These are phyloP conservation scores for Candida parachauliodes DNA, from an alignment of 805 yeast genomes.

Conservation along the genomic window DNA sequence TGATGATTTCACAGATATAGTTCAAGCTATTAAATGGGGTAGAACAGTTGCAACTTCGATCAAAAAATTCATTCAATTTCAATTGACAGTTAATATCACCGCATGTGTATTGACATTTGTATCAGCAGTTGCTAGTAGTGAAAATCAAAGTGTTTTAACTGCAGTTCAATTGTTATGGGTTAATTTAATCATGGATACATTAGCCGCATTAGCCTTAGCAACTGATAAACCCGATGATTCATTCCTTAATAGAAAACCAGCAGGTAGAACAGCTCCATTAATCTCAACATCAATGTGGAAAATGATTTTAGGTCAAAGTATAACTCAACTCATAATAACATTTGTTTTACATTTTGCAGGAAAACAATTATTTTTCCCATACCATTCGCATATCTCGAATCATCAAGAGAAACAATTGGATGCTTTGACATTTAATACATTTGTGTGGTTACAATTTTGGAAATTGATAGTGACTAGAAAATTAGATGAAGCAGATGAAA, in stretches of 20 bases:
- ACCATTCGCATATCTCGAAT: slow-evolving; percentile 22
- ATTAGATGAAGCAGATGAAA: slow-evolving; percentile 80
- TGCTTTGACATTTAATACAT: slow-evolving; percentile 90
- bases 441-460: slow-evolving; percentile 97
- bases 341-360: slow-evolving; percentile 83
- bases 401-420: slow-evolving; percentile 58
- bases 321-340: slow-evolving; percentile 74
- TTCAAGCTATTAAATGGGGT: slow-evolving; percentile 98
- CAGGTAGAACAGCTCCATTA: slow-evolving; percentile 72
- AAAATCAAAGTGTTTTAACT: slow-evolving; percentile 82
- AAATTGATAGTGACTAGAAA: slow-evolving; percentile 88
- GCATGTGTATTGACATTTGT: slow-evolving; percentile 95
- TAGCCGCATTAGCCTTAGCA: slow-evolving; percentile 96
- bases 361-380: slow-evolving; percentile 41
- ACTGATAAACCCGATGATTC: slow-evolving; percentile 93
- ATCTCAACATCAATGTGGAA: slow-evolving; percentile 96
- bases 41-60: slow-evolving; percentile 93
- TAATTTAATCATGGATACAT: slow-evolving; percentile 95
- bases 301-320: slow-evolving; percentile 89
- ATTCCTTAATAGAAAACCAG: slow-evolving; percentile 77
- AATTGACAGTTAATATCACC: slow-evolving; percentile 91
- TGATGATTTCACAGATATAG: slow-evolving; percentile 91
- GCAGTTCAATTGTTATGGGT: slow-evolving; percentile 98
- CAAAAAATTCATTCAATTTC: slow-evolving; percentile 94
- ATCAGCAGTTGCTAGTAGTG: slow-evolving; percentile 81